phyloP scores from a whole-genome alignment of 1,284 basidiomycete species.

The Abortiporus biennis region DNA sequence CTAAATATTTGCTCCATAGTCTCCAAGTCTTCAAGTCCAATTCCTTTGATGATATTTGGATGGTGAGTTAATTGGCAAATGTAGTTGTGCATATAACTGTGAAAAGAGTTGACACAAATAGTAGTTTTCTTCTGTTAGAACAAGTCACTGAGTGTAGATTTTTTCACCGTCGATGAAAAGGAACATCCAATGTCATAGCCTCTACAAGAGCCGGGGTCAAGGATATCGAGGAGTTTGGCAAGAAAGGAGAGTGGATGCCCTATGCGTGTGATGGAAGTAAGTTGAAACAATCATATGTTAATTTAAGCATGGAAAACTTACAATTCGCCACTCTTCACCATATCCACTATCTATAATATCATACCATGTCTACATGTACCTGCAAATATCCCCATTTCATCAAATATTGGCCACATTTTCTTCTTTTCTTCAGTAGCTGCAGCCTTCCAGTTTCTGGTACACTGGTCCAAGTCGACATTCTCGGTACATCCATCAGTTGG shows the following conservation, averaged over 20 bases:
- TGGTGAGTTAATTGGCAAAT: slow-evolving; percentile 18
- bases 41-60: slow-evolving; percentile 11
- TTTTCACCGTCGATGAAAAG: slow-evolving; percentile 16
- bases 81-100: slow-evolving; percentile 20
- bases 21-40: slow-evolving; percentile 22
- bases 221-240: slow-evolving; percentile 14
- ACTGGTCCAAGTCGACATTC: slow-evolving; percentile 2
- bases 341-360: slow-evolving; percentile 13
- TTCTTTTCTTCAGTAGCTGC: slow-evolving; percentile 20
- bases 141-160: slow-evolving; percentile 16
- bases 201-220: slow-evolving; percentile 3
- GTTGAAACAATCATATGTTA: neutral
- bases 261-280: slow-evolving; percentile 15
- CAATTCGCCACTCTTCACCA: slow-evolving; percentile 23
- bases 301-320: slow-evolving; percentile 9
- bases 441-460: slow-evolving; percentile 23
- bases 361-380: slow-evolving; percentile 19
- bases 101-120: slow-evolving; percentile 16
- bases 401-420: slow-evolving; percentile 19
- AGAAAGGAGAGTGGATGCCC: slow-evolving; percentile 25
- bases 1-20: slow-evolving; percentile 20
- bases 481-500: slow-evolving; percentile 5
- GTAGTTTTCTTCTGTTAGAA: slow-evolving; percentile 5
- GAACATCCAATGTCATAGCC: slow-evolving; percentile 27
- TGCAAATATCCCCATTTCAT: slow-evolving; percentile 24